Evolutionary conservation across 306 rosid genomes (phyloP).

Genomic region (Herpetospermum pedunculosum): DNA sequence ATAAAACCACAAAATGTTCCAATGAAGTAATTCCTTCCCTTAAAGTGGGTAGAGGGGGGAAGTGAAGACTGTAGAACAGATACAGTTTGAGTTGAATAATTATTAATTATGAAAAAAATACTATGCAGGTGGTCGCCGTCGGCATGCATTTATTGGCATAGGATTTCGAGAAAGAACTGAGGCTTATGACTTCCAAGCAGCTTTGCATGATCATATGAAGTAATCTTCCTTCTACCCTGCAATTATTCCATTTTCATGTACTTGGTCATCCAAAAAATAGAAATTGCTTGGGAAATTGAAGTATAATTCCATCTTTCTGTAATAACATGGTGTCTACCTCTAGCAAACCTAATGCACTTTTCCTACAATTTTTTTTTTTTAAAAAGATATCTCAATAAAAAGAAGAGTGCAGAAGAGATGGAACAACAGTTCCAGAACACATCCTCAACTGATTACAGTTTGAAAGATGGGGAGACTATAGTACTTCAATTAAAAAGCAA

Average conservation of each 20-base stretch:
- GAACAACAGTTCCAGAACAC: constrained; percentile 77
- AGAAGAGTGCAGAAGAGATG: constrained; percentile 97
- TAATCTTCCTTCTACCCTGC: constrained; percentile 28
- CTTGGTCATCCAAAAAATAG: neutral
- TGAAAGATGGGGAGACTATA: constrained; percentile 91
- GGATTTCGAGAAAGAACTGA: constrained; percentile 96
- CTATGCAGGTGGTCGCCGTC: constrained; percentile 67
- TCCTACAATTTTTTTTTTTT: constrained; percentile 4
- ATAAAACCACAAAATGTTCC: neutral
- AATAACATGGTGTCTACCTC: neutral
- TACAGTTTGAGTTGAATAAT: neutral
- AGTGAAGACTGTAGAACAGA: neutral
- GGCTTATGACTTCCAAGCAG: constrained; percentile 98
- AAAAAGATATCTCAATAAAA: constrained; percentile 71
- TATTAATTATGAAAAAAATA: neutral
- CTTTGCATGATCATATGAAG: constrained; percentile 95
- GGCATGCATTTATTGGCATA: constrained; percentile 92
- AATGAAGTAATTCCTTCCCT: neutral
- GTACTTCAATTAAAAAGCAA: constrained; percentile 66
- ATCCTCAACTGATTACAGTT: constrained; percentile 80
- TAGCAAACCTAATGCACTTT: constrained; percentile 2
- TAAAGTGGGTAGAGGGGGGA: neutral
- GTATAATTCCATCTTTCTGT: neutral
- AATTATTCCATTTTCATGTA: neutral
- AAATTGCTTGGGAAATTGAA: neutral